These are phyloP conservation scores for Venturia oleaginea DNA, from an alignment of 2,329 filamentous ascomycete species.

Conservation along the genomic window DNA sequence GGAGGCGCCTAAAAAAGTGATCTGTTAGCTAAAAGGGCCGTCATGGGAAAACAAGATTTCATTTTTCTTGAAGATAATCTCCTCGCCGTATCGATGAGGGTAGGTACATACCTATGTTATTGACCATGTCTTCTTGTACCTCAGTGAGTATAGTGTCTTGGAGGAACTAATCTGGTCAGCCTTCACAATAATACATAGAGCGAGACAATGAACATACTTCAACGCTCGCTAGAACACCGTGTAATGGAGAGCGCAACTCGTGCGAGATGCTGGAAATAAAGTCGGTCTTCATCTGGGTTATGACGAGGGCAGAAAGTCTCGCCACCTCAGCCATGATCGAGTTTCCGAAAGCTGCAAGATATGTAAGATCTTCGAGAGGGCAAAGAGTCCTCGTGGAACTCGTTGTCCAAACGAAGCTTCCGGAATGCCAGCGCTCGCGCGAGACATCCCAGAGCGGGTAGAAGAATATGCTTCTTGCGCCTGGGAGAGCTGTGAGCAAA, in stretches of 20 bases:
- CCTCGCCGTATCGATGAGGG: not conserved
- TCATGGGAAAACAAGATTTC: not conserved
- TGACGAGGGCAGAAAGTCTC: slow-evolving; percentile 41
- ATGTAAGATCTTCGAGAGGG: slow-evolving; percentile 41
- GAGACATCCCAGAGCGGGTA: slow-evolving; percentile 8
- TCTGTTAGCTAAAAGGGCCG: not conserved
- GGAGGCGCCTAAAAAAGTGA: not conserved
- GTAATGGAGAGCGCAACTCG: slow-evolving; percentile 24
- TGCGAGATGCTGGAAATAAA: slow-evolving; percentile 35
- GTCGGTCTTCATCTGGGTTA: slow-evolving; percentile 30
- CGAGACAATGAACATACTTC: not conserved
- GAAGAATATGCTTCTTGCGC: slow-evolving; percentile 7
- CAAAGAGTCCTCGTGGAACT: slow-evolving; percentile 36
- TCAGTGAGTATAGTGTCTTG: slow-evolving; percentile 6
- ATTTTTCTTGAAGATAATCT: not conserved
- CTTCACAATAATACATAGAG: no score
- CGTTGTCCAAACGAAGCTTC: slow-evolving; percentile 22
- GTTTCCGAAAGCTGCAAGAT: slow-evolving; percentile 43
- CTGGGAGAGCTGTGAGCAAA: slow-evolving; percentile 2
- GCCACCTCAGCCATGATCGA: slow-evolving; percentile 51
- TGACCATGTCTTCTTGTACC: slow-evolving; percentile 8
- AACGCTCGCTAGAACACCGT: slow-evolving; percentile 19
- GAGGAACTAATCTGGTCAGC: not conserved
- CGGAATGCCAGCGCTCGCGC: slow-evolving; percentile 5
- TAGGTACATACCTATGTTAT: not conserved